phyloP scores from a whole-genome alignment of 768 basidiomycete species.

The Tricholoma saponaceum region DNA sequence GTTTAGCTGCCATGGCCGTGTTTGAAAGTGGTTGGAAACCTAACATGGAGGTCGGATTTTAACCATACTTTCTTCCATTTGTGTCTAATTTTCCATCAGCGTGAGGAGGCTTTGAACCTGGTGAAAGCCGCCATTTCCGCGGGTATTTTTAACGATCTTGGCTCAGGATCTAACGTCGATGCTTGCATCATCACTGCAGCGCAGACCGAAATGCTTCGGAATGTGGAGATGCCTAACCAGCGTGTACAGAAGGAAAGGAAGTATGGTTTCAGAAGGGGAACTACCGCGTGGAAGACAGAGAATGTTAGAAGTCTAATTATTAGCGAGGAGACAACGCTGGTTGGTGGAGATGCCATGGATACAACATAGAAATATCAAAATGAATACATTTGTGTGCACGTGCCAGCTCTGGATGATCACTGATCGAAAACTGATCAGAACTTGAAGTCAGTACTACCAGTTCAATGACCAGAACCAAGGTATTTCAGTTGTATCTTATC shows the following conservation, averaged over 20 bases:
- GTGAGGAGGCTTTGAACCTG: constrained; percentile 74
- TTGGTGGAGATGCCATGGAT: constrained; percentile 77
- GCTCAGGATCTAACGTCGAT: constrained; percentile 98
- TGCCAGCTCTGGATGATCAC: too few relatives aligned
- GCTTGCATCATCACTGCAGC: constrained; percentile 90
- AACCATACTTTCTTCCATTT: background rate
- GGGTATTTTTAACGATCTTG: constrained; percentile 99
- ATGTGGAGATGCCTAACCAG: constrained; percentile 89
- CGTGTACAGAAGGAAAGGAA: constrained; percentile 73
- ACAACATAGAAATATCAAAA: constrained; percentile 41
- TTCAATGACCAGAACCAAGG: background rate
- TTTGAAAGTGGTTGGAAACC: constrained; percentile 87
- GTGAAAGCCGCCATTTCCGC: constrained; percentile 87
- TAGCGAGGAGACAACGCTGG: constrained; percentile 58
- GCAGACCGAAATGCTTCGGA: constrained; percentile 89
- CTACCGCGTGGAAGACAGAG: constrained; percentile 88
- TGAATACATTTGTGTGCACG: too few relatives aligned
- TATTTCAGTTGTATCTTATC: background rate
- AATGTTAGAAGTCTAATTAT: constrained; percentile 67
- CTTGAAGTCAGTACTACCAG: background rate
- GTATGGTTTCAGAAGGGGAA: constrained; percentile 76
- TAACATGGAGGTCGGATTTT: constrained; percentile 64
- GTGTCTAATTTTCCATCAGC: constrained; percentile 35
- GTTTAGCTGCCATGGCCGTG: constrained; percentile 96
- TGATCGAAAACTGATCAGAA: background rate